Evolutionary conservation across 768 basidiomycete species (phyloP).

Genomic region (Agrocybe pediades): DNA sequence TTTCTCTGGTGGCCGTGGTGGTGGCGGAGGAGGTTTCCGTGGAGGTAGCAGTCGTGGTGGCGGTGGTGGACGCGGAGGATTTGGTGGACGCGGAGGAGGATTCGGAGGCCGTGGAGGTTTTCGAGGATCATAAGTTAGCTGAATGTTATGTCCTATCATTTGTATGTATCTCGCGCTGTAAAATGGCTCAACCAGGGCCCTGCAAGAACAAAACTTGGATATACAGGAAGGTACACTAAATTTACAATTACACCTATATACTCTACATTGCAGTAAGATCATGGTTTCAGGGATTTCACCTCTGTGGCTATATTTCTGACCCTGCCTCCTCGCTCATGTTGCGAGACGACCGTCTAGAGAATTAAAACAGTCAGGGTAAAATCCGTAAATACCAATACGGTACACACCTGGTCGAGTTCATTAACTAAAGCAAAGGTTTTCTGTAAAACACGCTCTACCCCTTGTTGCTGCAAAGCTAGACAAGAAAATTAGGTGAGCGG

Average conservation of each 20-base stretch:
- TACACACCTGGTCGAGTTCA: conserved; percentile 53
- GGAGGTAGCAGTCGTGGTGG: conserved; percentile 40
- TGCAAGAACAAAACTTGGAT: neutral
- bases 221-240: neutral
- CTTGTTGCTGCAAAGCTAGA: conserved; percentile 16
- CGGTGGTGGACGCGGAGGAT: conserved; percentile 42
- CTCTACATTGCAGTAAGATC: conserved; percentile 1
- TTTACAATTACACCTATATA: neutral
- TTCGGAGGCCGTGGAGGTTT: conserved; percentile 35
- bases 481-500: neutral
- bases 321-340: conserved; percentile 52
- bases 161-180: neutral
- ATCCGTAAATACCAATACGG: neutral
- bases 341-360: conserved; percentile 25
- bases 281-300: conserved; percentile 51
- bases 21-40: conserved; percentile 33
- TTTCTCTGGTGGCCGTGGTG: conserved; percentile 41
- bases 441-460: conserved; percentile 29
- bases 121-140: conserved; percentile 45
- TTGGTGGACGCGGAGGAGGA: conserved; percentile 37
- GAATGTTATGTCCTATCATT: neutral
- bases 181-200: too few species aligned
- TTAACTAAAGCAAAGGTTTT: conserved; percentile 43
- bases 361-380: neutral
- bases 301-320: conserved; percentile 48